Percentiles rank a stretch among this genome's conserved stretches.
These are phyloP conservation scores for Phoenix dactylifera DNA, from an alignment of 176 grass and related monocot genomes.

Conservation along the genomic window DNA sequence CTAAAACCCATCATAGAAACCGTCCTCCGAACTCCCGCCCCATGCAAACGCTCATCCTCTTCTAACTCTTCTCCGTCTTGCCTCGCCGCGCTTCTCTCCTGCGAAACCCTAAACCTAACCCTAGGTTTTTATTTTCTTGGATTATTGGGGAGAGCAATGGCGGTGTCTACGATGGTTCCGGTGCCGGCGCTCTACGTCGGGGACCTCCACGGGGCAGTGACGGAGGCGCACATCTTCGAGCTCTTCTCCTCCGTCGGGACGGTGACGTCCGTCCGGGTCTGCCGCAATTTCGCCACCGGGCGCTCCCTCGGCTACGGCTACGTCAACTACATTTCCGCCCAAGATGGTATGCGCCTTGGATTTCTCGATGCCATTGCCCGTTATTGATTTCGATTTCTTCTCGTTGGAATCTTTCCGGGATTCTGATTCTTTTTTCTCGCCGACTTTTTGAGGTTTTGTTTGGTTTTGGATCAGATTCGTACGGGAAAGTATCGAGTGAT, in stretches of 20 bases:
- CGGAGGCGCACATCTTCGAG: conserved; percentile 34
- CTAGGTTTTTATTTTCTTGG: too few relatives aligned
- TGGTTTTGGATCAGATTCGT: too few relatives aligned
- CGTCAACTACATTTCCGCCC: conserved; percentile 43
- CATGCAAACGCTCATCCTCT: not conserved
- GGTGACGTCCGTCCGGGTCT: conserved; percentile 51
- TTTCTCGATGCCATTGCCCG: too few relatives aligned
- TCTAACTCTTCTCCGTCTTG: not conserved
- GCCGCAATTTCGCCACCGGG: conserved; percentile 41
- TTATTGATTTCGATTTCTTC: too few relatives aligned
- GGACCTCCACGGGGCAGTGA: conserved; percentile 39
- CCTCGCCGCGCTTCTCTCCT: not conserved
- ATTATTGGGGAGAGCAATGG: not conserved
- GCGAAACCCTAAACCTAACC: not conserved
- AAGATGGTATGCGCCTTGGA: conserved; percentile 31
- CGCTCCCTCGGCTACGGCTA: conserved; percentile 54
- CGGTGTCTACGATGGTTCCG: not conserved
- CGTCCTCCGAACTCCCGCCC: not conserved
- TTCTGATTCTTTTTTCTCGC: not conserved
- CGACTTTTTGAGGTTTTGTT: too few relatives aligned
- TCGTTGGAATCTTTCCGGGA: not conserved
- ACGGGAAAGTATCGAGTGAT: too few relatives aligned
- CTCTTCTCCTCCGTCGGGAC: conserved; percentile 41
- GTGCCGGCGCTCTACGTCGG: conserved; percentile 57
- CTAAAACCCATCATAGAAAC: too few relatives aligned